Evolutionary conservation across 495 filamentous ascomycete genomes (phyloP).

Genomic region (Penicillium subrubescens): DNA sequence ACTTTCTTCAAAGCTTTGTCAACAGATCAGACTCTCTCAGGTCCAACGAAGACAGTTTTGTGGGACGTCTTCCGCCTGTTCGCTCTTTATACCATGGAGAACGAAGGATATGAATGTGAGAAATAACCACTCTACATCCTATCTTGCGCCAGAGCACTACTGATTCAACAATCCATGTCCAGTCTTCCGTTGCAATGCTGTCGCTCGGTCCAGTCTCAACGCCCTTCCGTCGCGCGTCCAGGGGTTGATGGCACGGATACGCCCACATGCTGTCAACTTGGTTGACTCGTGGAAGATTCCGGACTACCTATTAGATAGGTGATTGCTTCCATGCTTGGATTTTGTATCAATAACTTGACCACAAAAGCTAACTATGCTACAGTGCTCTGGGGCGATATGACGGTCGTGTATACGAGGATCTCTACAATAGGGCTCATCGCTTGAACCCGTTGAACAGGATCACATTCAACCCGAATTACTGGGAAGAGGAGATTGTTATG

Average conservation of each 20-base stretch:
- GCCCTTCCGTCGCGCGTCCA: conserved; percentile 37
- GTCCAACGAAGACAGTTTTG: conserved; percentile 25
- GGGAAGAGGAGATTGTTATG: conserved; percentile 52
- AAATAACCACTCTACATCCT: too few species aligned
- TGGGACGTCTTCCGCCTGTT: conserved; percentile 46
- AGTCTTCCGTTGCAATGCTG: conserved; percentile 42
- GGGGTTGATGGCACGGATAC: conserved; percentile 42
- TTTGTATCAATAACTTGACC: background rate
- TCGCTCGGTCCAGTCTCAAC: conserved; percentile 35
- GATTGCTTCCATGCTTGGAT: background rate
- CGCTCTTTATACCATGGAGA: conserved; percentile 45
- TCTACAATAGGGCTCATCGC: conserved; percentile 48
- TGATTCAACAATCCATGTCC: background rate
- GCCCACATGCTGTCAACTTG: conserved; percentile 50
- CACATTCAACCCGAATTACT: conserved; percentile 52
- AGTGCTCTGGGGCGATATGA: conserved; percentile 50
- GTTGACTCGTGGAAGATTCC: conserved; percentile 53
- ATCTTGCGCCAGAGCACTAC: background rate
- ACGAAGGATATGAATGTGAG: conserved; percentile 37
- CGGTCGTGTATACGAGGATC: conserved; percentile 52
- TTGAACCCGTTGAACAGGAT: conserved; percentile 49
- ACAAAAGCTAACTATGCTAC: background rate
- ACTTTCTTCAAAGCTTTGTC: conserved; percentile 42
- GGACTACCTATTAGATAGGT: conserved; percentile 50
- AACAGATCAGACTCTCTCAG: conserved; percentile 27